Evolutionary conservation across 306 rosid species (phyloP), one percentile per base, ranked within the genome.

Genomic region (Glycine tomentella): DNA sequence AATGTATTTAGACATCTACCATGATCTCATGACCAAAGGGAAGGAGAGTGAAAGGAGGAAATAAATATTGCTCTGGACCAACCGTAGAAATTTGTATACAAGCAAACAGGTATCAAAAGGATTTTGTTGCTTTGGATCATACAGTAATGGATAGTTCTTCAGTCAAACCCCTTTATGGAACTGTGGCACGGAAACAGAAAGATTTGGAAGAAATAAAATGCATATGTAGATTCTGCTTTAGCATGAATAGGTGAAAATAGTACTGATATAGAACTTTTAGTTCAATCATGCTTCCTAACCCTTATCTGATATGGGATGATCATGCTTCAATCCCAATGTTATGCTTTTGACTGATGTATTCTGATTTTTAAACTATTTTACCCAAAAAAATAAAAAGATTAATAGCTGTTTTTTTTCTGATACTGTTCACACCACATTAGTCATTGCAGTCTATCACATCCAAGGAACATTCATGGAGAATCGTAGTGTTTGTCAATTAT

Each of bases 291-390:
- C 57, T 72, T 88, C 72, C 73, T 69, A 59, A 42, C 52, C 53
- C 52, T 83, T 63, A 62, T 66, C 72, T 74, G 25, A 51, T 44
- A 66, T 49, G 34, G 49, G 33, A 80, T 74, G 58, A 36, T 15
- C 80, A 8, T 76, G 46, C 80, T 72, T 79, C 66, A 76, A 80
- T 80, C 87, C 82, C 88, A 38, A 82, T 85, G 87, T 77, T 63
- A 58, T 50, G 59, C 87, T 85, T 85, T 85, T 71, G 63, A 65
- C 61, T 20, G 78, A 71, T 72, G 79, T 70, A 16, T 71, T 49
- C 78, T 70, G 65, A 61, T 82, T 38, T 74, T 58, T 56, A 38
- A 81, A 62, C 45, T 79, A 69, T 45, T 69, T 79, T 56, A 46
- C 61, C 63, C 15, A 81, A 52, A 52, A 79, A 61, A 73, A 51